Evolutionary conservation across 2,329 filamentous ascomycete genomes (phyloP).

Genomic region (Chrysosporium keratinophilum): DNA sequence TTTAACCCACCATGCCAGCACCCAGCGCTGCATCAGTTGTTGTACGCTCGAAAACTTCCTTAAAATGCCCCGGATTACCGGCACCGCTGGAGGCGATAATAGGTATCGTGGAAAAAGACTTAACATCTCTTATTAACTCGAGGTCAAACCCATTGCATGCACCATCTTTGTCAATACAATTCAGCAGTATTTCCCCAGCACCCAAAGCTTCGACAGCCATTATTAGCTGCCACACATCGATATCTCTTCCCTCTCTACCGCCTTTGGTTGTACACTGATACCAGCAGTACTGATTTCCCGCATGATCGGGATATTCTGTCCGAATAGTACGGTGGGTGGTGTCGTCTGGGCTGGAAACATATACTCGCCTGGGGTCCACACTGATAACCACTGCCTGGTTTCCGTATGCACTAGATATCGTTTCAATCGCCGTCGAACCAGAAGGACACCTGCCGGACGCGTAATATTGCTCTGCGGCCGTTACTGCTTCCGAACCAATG

Average conservation of each 20-base stretch:
- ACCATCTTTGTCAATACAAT: slow-evolving; percentile 95
- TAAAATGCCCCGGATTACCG: slow-evolving; percentile 76
- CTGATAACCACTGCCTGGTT: slow-evolving; percentile 95
- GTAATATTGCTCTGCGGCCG: slow-evolving; percentile 86
- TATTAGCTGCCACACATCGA: slow-evolving; percentile 82
- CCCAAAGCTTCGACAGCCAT: slow-evolving; percentile 93
- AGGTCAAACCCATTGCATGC: slow-evolving; percentile 91
- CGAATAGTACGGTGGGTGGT: slow-evolving; percentile 66
- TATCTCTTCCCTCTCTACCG: slow-evolving; percentile 82
- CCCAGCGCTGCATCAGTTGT: slow-evolving; percentile 84
- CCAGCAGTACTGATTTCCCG: slow-evolving; percentile 78
- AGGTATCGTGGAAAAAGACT: slow-evolving; percentile 74
- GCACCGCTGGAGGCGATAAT: slow-evolving; percentile 93
- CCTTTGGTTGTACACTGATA: slow-evolving; percentile 97
- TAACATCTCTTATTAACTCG: slow-evolving; percentile 81
- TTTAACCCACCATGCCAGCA: slow-evolving; percentile 65
- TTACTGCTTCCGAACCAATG: slow-evolving; percentile 88
- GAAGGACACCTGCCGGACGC: slow-evolving; percentile 55
- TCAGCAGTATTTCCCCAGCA: slow-evolving; percentile 83
- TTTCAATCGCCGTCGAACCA: slow-evolving; percentile 86
- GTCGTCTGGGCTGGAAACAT: slow-evolving; percentile 58
- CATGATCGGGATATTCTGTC: slow-evolving; percentile 59
- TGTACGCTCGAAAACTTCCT: slow-evolving; percentile 79
- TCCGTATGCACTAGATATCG: slow-evolving; percentile 85
- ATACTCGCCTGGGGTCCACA: slow-evolving; percentile 85